A percentile compares a stretch with the other conserved stretches of the same genome.
Conservation (phyloP, 768 basidiomycete species). For the Dacryopinax spathularia region DNA sequence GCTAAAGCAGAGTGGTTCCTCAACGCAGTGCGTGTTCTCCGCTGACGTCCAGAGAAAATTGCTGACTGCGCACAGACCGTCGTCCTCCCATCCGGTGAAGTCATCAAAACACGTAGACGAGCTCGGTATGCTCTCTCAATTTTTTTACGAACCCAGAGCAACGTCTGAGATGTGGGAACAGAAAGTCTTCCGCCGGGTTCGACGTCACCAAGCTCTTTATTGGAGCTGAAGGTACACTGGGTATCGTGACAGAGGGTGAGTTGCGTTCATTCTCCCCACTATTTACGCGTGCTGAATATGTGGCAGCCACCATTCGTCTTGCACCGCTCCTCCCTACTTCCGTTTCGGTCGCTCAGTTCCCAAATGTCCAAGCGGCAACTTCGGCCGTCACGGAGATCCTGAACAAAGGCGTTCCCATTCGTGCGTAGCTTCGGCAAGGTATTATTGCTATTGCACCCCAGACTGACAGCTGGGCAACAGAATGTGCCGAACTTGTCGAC, state of each 20-base stretch:
- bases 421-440: constrained; percentile 34
- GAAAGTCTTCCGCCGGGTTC: constrained; percentile 79
- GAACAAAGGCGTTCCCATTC: constrained; percentile 55
- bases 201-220: constrained; percentile 80
- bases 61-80: constrained; percentile 43
- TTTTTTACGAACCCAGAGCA: neutral
- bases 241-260: constrained; percentile 70
- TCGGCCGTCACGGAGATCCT: constrained; percentile 71
- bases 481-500: constrained; percentile 81
- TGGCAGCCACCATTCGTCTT: constrained; percentile 61
- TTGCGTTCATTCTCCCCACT: neutral
- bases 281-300: neutral
- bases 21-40: constrained; percentile 41
- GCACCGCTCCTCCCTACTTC: constrained; percentile 68
- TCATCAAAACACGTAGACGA: constrained; percentile 66
- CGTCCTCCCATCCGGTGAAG: constrained; percentile 74
- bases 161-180: neutral
- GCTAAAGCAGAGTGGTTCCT: constrained; percentile 81
- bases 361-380: constrained; percentile 60
- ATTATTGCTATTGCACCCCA: neutral
- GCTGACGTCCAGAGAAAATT: neutral
- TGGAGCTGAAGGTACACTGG: constrained; percentile 79
- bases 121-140: constrained; percentile 12
- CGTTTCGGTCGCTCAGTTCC: constrained; percentile 82
- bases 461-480: constrained; percentile 24